Evolutionary conservation across 306 rosid genomes (phyloP).

Genomic region (Lablab purpureus): DNA sequence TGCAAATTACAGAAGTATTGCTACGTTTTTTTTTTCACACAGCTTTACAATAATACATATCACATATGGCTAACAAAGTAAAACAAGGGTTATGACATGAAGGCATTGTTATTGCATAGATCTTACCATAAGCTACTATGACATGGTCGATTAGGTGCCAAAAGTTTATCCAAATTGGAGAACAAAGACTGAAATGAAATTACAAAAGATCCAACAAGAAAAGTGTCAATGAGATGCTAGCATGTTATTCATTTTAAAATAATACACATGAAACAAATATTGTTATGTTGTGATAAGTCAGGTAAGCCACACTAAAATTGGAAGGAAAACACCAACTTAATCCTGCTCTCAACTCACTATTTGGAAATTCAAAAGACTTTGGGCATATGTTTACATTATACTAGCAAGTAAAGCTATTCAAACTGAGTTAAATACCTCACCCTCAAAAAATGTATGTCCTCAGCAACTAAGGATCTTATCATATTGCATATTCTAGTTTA

Average conservation of each 20-base stretch:
- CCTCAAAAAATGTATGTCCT: not conserved
- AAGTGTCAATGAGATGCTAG: slow-evolving; percentile 2
- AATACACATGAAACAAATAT: slow-evolving; percentile 14
- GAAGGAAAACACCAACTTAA: not conserved
- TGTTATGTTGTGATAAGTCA: slow-evolving; percentile 7
- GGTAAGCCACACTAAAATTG: slow-evolving; percentile 7
- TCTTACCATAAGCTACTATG: slow-evolving; percentile 87
- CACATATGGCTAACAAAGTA: not conserved
- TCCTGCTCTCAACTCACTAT: not conserved
- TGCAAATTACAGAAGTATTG: slow-evolving; percentile 3
- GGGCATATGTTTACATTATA: not conserved
- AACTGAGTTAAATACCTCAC: not conserved
- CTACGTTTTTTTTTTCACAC: not conserved
- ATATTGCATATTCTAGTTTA: not conserved
- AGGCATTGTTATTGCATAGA: slow-evolving; percentile 26
- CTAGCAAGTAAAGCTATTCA: not conserved
- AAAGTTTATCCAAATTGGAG: slow-evolving; percentile 80
- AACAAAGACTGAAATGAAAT: slow-evolving; percentile 72
- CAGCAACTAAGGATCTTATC: not conserved
- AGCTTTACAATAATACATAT: slow-evolving; percentile 11
- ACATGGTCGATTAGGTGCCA: slow-evolving; percentile 82
- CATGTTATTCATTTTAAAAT: slow-evolving; percentile 15
- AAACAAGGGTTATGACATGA: slow-evolving; percentile 19
- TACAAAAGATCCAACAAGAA: slow-evolving; percentile 34
- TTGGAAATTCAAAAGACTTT: not conserved